Conservation (phyloP, 1,284 basidiomycete species). For the Pseudomicrostroma phylloplanum region DNA sequence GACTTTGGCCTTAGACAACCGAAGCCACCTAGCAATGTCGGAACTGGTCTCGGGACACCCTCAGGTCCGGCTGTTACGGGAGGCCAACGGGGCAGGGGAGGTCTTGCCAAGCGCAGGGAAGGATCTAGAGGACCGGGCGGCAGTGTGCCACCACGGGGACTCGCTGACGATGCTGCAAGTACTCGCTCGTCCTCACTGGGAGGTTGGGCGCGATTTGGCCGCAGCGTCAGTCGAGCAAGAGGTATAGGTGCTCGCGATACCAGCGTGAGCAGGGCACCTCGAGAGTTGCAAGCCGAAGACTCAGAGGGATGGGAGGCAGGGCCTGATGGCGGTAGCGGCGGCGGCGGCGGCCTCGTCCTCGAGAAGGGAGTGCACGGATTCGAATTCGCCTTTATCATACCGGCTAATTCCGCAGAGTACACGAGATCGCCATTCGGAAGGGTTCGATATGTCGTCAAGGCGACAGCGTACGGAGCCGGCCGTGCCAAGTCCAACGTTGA, state of each 20-base stretch:
- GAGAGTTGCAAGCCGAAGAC: background rate
- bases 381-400: conserved; percentile 49
- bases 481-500: conserved; percentile 44
- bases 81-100: background rate
- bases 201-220: background rate
- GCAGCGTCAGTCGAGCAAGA: conserved; percentile 6
- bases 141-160: background rate
- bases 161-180: no score
- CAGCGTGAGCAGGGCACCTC: background rate
- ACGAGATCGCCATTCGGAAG: conserved; percentile 46
- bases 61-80: background rate
- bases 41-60: background rate
- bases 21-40: background rate
- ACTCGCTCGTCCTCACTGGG: no score
- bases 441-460: conserved; percentile 48
- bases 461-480: conserved; percentile 45
- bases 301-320: no score
- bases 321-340: no score
- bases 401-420: conserved; percentile 45
- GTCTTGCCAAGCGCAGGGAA: conserved; percentile 1
- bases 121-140: background rate
- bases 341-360: conserved; percentile 31
- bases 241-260: background rate
- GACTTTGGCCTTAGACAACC: conserved; percentile 2
- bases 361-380: conserved; percentile 50